A percentile compares a stretch with the other conserved stretches of the same genome.
Evolutionary conservation across 176 grass and related monocot genomes (phyloP).

Genomic region (Carex cristatella): DNA sequence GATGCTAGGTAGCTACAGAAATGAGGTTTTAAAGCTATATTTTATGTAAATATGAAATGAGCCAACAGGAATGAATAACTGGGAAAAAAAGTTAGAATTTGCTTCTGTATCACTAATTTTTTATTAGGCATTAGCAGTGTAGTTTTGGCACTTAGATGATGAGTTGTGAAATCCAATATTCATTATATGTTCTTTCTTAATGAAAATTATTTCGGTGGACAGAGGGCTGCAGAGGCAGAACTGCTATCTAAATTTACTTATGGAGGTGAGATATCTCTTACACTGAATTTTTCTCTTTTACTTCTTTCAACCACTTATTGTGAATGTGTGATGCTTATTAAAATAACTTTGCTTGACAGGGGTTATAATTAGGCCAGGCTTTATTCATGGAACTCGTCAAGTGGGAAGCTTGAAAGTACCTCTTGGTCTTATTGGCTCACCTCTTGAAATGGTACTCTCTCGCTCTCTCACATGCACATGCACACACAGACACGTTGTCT

Average conservation of each 20-base stretch:
- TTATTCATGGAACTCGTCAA: slow-evolving; percentile 90
- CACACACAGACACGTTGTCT: not conserved
- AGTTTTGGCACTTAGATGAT: not conserved
- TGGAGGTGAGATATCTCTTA: slow-evolving; percentile 45
- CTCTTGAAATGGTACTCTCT: slow-evolving; percentile 66
- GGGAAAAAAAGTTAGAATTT: not conserved
- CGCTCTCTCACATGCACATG: not conserved
- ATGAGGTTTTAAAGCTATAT: not conserved
- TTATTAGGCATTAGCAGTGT: not conserved
- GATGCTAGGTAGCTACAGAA: not conserved
- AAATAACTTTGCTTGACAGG: slow-evolving; percentile 26
- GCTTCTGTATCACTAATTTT: not conserved
- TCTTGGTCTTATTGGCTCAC: slow-evolving; percentile 72
- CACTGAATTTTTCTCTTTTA: not conserved
- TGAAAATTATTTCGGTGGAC: slow-evolving; percentile 22
- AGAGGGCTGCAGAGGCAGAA: slow-evolving; percentile 96
- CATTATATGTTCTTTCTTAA: not conserved
- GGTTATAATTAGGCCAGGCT: slow-evolving; percentile 75
- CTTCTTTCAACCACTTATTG: not conserved
- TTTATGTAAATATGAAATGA: not conserved
- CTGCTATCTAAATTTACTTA: slow-evolving; percentile 78
- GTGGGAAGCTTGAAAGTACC: slow-evolving; percentile 80
- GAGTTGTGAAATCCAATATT: not conserved
- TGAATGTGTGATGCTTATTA: not conserved
- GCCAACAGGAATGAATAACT: not conserved